Percentiles rank a stretch among this genome's conserved stretches.
Evolutionary conservation across 2,329 filamentous ascomycete species (phyloP).

Genomic region (Fusarium acutatum): DNA sequence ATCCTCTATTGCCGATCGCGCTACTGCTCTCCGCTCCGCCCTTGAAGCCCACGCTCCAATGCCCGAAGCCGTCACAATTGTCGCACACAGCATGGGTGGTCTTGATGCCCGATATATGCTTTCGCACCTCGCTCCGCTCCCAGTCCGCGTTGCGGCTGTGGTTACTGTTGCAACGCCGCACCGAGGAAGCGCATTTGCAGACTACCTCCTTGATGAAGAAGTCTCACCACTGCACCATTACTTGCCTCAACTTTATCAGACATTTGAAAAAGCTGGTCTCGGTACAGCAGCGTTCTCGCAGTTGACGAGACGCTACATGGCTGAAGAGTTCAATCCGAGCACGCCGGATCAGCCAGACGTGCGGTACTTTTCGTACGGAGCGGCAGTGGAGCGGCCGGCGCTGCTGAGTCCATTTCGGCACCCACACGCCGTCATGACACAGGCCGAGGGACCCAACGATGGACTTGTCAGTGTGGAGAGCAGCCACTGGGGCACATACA

Average conservation of each 20-base stretch:
- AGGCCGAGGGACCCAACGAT: slow-evolving; percentile 68
- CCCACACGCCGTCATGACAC: slow-evolving; percentile 59
- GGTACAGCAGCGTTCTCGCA: slow-evolving; percentile 69
- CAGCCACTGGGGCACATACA: slow-evolving; percentile 69
- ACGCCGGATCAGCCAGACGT: slow-evolving; percentile 63
- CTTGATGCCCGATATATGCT: slow-evolving; percentile 74
- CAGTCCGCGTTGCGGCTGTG: slow-evolving; percentile 59
- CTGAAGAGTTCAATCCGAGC: slow-evolving; percentile 64
- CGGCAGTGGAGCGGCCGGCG: slow-evolving; percentile 57
- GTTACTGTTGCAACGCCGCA: slow-evolving; percentile 66
- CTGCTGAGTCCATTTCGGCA: slow-evolving; percentile 71
- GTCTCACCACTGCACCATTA: slow-evolving; percentile 53
- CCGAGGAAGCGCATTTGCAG: slow-evolving; percentile 64
- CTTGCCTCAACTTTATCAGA: slow-evolving; percentile 63
- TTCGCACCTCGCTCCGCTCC: slow-evolving; percentile 59
- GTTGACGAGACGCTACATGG: slow-evolving; percentile 67
- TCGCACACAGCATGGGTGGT: slow-evolving; percentile 75
- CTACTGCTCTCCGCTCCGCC: slow-evolving; percentile 63
- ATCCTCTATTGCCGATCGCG: slow-evolving; percentile 67
- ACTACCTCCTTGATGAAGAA: slow-evolving; percentile 56
- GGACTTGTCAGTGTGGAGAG: slow-evolving; percentile 73
- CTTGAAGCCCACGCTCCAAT: slow-evolving; percentile 56
- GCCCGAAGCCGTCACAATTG: slow-evolving; percentile 71
- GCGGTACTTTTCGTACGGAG: slow-evolving; percentile 71
- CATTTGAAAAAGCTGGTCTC: slow-evolving; percentile 61